Conservation (phyloP, 2,329 filamentous ascomycete species). For the Septoria petroselini region DNA sequence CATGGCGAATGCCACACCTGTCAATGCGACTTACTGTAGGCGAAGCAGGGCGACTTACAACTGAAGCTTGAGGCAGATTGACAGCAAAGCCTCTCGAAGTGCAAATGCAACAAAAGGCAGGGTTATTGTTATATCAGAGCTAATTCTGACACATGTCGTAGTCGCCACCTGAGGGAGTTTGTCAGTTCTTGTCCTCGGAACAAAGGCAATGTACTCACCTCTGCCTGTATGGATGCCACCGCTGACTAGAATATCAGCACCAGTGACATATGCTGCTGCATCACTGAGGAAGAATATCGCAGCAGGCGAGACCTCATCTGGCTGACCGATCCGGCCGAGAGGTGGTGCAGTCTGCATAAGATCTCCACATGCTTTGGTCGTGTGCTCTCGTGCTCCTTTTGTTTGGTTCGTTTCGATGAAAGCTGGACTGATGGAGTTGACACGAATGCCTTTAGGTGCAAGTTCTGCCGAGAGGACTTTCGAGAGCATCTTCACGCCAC, state of each 20-base stretch:
- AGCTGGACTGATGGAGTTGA: conserved; percentile 32
- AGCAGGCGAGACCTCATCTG: conserved; percentile 32
- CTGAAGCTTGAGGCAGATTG: too few relatives aligned
- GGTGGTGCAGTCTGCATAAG: conserved; percentile 29
- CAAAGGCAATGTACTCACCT: conserved; percentile 7
- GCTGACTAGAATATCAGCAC: conserved; percentile 37
- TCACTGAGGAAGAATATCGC: conserved; percentile 45
- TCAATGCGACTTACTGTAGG: too few relatives aligned
- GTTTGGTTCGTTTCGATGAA: conserved; percentile 33
- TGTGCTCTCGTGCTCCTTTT: conserved; percentile 23
- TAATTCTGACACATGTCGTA: conserved; percentile 14
- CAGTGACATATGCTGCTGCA: conserved; percentile 45
- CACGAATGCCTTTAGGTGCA: conserved; percentile 31
- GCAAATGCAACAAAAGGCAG: too few relatives aligned
- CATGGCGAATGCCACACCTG: too few relatives aligned
- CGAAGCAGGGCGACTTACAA: too few relatives aligned
- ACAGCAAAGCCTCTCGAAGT: too few relatives aligned
- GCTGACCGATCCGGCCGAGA: conserved; percentile 25
- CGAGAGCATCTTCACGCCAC: conserved; percentile 30
- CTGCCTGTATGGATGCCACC: conserved; percentile 32
- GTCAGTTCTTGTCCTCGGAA: neutral
- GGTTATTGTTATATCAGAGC: too few relatives aligned
- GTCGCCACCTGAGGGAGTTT: conserved; percentile 1
- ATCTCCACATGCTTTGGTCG: conserved; percentile 24
- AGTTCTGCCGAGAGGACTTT: conserved; percentile 39